These are phyloP conservation scores for Abrus precatorius DNA, from an alignment of 306 rosid species.

Conservation along the genomic window DNA sequence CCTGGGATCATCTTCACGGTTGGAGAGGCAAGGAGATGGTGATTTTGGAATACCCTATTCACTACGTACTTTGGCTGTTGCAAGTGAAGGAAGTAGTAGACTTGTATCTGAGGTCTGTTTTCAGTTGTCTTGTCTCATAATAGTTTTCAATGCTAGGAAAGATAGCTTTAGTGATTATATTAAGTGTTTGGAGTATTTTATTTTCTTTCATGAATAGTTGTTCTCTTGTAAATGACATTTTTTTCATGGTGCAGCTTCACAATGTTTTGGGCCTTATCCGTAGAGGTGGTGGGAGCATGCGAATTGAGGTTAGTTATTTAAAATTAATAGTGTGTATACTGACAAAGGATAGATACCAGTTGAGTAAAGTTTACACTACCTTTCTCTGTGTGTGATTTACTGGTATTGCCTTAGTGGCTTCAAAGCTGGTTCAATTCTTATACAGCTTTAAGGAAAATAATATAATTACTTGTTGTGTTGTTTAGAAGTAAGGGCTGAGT, in stretches of 20 bases:
- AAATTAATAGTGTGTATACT: neutral
- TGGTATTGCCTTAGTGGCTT: neutral
- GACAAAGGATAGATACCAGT: neutral
- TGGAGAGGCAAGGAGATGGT: constrained; percentile 74
- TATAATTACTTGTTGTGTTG: constrained; percentile 17
- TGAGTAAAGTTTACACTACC: neutral
- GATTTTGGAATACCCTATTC: constrained; percentile 80
- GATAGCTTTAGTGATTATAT: constrained; percentile 3
- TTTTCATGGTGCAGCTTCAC: constrained; percentile 69
- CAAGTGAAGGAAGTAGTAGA: constrained; percentile 74
- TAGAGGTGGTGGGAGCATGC: constrained; percentile 75
- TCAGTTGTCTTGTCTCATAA: constrained; percentile 36
- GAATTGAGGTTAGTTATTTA: constrained; percentile 73
- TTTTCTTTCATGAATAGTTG: constrained; percentile 9
- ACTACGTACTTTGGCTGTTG: constrained; percentile 65
- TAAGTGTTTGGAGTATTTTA: constrained; percentile 7
- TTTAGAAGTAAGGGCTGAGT: neutral
- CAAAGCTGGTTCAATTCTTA: neutral
- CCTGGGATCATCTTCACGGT: constrained; percentile 71
- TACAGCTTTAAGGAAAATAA: constrained; percentile 17
- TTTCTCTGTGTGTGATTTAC: constrained; percentile 23
- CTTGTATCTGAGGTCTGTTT: constrained; percentile 83
- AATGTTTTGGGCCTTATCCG: constrained; percentile 89
- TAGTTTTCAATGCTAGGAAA: constrained; percentile 4
- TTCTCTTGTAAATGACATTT: constrained; percentile 43